phyloP scores from a whole-genome alignment of 257 asterid species.

The Solanum arcanum region DNA sequence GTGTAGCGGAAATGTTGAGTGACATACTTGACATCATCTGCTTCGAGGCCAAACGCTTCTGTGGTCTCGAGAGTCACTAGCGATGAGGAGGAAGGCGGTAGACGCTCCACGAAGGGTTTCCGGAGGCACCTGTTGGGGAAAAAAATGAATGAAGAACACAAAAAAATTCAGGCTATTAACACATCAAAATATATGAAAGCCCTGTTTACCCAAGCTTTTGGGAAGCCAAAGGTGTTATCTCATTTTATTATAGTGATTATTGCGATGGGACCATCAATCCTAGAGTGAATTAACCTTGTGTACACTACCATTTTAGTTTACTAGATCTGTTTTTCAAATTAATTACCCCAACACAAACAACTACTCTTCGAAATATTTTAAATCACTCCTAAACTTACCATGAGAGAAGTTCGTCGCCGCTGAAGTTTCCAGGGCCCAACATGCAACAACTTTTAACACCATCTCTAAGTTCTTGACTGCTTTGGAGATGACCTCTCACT shows the following conservation, averaged over 20 bases:
- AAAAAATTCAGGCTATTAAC: not conserved
- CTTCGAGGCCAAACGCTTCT: constrained; percentile 85
- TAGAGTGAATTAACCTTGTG: not conserved
- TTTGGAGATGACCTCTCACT: constrained; percentile 91
- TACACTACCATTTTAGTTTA: not conserved
- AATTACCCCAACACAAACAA: not conserved
- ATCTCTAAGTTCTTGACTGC: constrained; percentile 86
- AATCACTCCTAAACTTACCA: constrained; percentile 15
- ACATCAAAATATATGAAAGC: not conserved
- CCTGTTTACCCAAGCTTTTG: not conserved
- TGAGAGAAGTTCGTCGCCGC: constrained; percentile 90
- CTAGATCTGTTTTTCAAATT: not conserved
- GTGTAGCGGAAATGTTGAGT: constrained; percentile 96
- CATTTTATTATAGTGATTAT: too few relatives aligned
- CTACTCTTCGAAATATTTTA: not conserved
- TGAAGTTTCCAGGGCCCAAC: constrained; percentile 97
- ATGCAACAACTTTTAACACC: constrained; percentile 86
- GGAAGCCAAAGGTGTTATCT: too few relatives aligned
- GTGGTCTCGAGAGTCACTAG: constrained; percentile 75
- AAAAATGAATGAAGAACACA: not conserved
- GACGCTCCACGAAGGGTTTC: constrained; percentile 71
- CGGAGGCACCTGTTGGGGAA: constrained; percentile 36
- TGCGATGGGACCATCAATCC: not conserved
- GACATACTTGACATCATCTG: constrained; percentile 82
- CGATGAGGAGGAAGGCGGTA: constrained; percentile 81